Evolutionary conservation across 768 basidiomycete genomes (phyloP), one percentile per base, ranked within the genome.

Genomic region (Boletus reticuloceps): DNA sequence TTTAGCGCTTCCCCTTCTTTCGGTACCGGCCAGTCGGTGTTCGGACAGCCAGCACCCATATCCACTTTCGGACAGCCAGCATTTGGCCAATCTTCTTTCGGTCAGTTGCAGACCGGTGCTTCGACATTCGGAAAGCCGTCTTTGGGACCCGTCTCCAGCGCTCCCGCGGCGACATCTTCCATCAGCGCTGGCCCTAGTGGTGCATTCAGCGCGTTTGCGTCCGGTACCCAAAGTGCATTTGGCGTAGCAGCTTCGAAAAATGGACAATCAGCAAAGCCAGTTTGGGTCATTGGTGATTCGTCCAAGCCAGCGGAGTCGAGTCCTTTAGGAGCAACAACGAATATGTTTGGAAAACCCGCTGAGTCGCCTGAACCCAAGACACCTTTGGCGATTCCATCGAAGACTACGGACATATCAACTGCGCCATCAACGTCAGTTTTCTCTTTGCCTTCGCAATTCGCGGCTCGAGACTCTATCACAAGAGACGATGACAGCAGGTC

Each of bases 161-260:
- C 66, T 14, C 54, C 61, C 1, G 34, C 58, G 16, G 43, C 51
- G 31, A 45, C 50, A 14, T 25, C 60, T n/a, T n/a, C 69, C n/a
- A 20, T 41, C n/a, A 47, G 12, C n/a, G 32, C 53, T 17, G 47
- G 60, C 17, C 32, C 48, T 10, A 52, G 66, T 47, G 74, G 72
- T 34, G 76, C 68, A 16, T 78, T 78, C 56, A 59, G 74, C 32
- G 66, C 71, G 12, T 75, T 76, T 51, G 70, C 72, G 20, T 62
- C 62, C 22, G 42, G 43, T 19, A 44, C 59, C 4, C 65, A 71
- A 40, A 67, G 64, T 9, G 63, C 69, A 25, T 76, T 76, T 55
- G 62, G 65, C 7, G 46, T 54, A 13, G 51, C 62, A n/a, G 46
- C 62, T 10, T 49, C 63, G 20, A 65, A 65, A 29, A 60, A 22